Evolutionary conservation across 1,284 basidiomycete species (phyloP), one percentile per base, ranked within the genome.

Genomic region (Ceratobasidium sp.): DNA sequence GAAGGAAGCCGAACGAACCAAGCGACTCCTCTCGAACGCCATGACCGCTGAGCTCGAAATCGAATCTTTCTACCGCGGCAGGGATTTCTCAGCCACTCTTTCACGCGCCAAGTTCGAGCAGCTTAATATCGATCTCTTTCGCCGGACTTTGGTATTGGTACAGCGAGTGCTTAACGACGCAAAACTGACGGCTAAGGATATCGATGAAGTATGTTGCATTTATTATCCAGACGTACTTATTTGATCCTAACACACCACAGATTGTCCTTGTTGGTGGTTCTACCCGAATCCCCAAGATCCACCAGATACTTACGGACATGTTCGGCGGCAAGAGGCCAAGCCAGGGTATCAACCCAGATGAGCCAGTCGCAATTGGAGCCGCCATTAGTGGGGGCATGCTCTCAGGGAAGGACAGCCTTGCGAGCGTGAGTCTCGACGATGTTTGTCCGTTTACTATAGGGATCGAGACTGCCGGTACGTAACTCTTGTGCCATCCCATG

Each of bases 41-140:
- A 89, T 96, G 72, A 96, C 98, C 84, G 99, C 96, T 76, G 97
- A 95, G 72, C 90, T 99, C 76, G 96, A 99, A 83, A 94, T 99
- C 76, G 97, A 99, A 84, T 99, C 96, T 29, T 88, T 99, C 76
- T 98, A 86, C 87, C 88, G 96, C 46, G 66, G 39, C 49, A 16
- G 64, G 77, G 95, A 98, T 83, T 98, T 98, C 85, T 93, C 91
- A 57, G 88, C 95, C 76, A 94, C 89, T 81, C 95, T 98, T 80
- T 95, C 93, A 75, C 93, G 97, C 87, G 97, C 97, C 75, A 93
- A 95, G 80, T 99, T 99, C 83, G 97, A 99, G 83, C 96, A 99
- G 84, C 96, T 99, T 84, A 98, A 98, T 79, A 93, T 93, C 72
- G 76, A 81, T 59, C 82, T 90, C 77, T 99, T 99, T 89, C 95